phyloP scores from a whole-genome alignment of 768 basidiomycete species.

The Leccinum pellstonianum region DNA sequence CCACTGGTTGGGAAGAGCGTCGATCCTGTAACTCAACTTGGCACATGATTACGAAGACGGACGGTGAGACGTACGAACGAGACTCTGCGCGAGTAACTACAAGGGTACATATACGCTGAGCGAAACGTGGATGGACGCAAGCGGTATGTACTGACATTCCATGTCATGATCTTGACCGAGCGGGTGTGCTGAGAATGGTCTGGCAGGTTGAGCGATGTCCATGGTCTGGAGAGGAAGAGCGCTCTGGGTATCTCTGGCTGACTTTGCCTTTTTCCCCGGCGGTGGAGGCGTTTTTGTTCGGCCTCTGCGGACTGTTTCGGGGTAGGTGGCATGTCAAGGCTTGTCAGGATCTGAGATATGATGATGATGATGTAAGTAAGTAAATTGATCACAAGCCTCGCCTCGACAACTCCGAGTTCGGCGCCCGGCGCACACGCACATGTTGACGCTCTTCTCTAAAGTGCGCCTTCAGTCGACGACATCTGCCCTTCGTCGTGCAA shows the following conservation, averaged over 20 bases:
- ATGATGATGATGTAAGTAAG: conserved; percentile 28
- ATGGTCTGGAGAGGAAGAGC: conserved; percentile 30
- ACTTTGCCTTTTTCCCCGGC: conserved; percentile 45
- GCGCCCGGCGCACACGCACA: conserved; percentile 2
- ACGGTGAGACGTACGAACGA: conserved; percentile 62
- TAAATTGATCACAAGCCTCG: not conserved
- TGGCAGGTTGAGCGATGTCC: conserved; percentile 32
- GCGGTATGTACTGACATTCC: conserved; percentile 64
- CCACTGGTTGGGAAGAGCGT: conserved; percentile 80
- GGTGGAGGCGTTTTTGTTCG: conserved; percentile 40
- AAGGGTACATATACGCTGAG: conserved; percentile 2
- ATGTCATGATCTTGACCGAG: conserved; percentile 62
- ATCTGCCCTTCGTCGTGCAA: conserved; percentile 15
- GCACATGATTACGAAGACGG: not conserved
- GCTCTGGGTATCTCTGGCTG: conserved; percentile 6
- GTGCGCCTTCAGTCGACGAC: conserved; percentile 11
- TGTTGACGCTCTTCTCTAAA: conserved; percentile 34
- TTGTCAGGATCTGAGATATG: not conserved
- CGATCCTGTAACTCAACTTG: conserved; percentile 49
- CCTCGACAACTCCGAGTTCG: not conserved
- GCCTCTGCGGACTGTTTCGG: conserved; percentile 57
- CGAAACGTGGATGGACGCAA: not conserved
- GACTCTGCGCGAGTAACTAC: conserved; percentile 74
- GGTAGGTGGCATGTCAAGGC: conserved; percentile 33
- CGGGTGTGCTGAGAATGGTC: not conserved